These are phyloP conservation scores for Thermochaetoides thermophila DNA, from an alignment of 495 filamentous ascomycete species.

Conservation along the genomic window DNA sequence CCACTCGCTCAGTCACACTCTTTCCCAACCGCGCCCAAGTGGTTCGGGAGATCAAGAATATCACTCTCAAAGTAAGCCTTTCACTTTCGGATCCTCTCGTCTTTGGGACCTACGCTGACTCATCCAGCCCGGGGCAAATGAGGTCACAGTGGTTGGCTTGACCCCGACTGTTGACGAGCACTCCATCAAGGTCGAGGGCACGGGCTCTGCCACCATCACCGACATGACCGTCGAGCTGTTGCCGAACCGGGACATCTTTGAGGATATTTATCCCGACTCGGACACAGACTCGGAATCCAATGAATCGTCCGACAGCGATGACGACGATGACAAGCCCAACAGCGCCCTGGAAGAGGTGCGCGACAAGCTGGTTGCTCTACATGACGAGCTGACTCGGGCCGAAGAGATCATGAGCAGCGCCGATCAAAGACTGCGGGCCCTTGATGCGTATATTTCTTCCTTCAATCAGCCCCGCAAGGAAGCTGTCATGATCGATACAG, in stretches of 20 bases:
- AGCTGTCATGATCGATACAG: conserved; percentile 14
- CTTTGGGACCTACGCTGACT: too few relatives aligned
- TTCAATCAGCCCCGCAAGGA: conserved; percentile 21
- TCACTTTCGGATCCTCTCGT: not conserved
- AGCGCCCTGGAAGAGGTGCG: conserved; percentile 13
- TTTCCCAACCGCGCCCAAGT: conserved; percentile 47
- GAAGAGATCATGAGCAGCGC: conserved; percentile 23
- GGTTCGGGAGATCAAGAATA: conserved; percentile 45
- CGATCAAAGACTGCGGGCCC: conserved; percentile 25
- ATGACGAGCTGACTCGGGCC: conserved; percentile 15
- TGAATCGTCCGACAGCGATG: conserved; percentile 21
- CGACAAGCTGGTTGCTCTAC: conserved; percentile 13
- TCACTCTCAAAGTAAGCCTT: conserved; percentile 37
- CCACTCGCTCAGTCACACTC: conserved; percentile 45
- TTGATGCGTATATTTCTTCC: conserved; percentile 30
- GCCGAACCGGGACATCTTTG: conserved; percentile 41
- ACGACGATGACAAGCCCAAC: conserved; percentile 12
- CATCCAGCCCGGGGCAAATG: conserved; percentile 41
- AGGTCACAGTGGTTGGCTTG: conserved; percentile 51
- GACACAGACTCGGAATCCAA: conserved; percentile 24
- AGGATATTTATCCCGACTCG: conserved; percentile 40
- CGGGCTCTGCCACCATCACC: conserved; percentile 45
- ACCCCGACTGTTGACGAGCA: conserved; percentile 48
- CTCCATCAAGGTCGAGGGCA: conserved; percentile 58
- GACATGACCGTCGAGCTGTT: conserved; percentile 50